Conservation (phyloP, 768 basidiomycete species). For the Phaffia australis region DNA sequence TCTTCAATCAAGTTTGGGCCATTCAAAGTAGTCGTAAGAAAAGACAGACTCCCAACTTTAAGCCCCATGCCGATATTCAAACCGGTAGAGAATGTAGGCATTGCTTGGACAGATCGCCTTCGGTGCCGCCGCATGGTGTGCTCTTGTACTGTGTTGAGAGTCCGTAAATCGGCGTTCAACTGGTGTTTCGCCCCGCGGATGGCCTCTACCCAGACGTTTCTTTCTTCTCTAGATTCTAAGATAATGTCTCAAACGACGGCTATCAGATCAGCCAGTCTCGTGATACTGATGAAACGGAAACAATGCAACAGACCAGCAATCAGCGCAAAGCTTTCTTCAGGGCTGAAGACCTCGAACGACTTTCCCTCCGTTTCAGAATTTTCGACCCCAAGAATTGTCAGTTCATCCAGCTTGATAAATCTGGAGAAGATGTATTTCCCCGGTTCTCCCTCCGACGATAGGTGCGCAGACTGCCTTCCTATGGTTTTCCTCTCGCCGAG, state of each 20-base stretch:
- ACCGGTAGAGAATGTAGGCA: slow-evolving; percentile 7
- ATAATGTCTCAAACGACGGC: background rate
- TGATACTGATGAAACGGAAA: too few species aligned
- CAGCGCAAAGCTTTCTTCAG: slow-evolving; percentile 31
- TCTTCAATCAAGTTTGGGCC: too few species aligned
- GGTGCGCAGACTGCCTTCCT: too few species aligned
- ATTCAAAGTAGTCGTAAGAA: background rate
- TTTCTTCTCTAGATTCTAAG: slow-evolving; percentile 27
- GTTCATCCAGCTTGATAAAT: slow-evolving; percentile 30
- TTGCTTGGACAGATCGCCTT: slow-evolving; percentile 22
- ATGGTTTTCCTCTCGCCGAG: too few species aligned
- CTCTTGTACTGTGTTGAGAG: slow-evolving; percentile 30
- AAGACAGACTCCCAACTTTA: background rate
- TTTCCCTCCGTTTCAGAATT: slow-evolving; percentile 4
- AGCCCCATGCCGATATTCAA: background rate
- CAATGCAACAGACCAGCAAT: slow-evolving; percentile 28
- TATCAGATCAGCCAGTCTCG: background rate
- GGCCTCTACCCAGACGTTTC: slow-evolving; percentile 32
- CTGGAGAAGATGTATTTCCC: slow-evolving; percentile 27
- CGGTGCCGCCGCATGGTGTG: slow-evolving; percentile 25
- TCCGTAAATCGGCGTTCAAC: slow-evolving; percentile 29
- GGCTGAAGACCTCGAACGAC: slow-evolving; percentile 31
- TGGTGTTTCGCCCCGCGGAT: slow-evolving; percentile 32
- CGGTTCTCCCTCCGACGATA: background rate
- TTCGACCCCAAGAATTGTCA: slow-evolving; percentile 30